Percentiles rank a stretch among this genome's conserved stretches.
Evolutionary conservation across 2,329 filamentous ascomycete species (phyloP).

Genomic region (Arthrobotrys sinensis): DNA sequence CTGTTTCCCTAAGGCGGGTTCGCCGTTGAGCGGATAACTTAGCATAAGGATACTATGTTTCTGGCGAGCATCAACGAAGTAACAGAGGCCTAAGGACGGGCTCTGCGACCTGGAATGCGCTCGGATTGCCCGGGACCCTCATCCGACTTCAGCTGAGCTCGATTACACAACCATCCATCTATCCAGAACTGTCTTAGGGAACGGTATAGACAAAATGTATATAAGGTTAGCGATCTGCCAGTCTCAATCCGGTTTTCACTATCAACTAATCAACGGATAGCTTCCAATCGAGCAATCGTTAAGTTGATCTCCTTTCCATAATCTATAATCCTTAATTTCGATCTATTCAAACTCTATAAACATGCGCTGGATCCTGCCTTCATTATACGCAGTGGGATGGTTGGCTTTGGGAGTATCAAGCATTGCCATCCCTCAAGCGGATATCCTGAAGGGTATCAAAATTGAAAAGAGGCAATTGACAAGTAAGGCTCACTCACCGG

Average conservation of each 20-base stretch:
- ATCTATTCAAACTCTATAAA: background rate
- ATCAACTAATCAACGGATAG: background rate
- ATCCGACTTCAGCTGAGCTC: conserved; percentile 6
- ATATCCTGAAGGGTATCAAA: background rate
- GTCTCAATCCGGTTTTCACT: background rate
- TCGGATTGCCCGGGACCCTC: background rate
- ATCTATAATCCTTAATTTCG: background rate
- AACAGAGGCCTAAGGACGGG: background rate
- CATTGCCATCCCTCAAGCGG: conserved; percentile 8
- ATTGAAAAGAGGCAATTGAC: conserved; percentile 25
- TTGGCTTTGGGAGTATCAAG: conserved; percentile 4
- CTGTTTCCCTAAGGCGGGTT: background rate
- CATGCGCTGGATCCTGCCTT: conserved; percentile 28
- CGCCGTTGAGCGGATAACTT: background rate
- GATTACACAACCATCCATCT: background rate
- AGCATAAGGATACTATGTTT: background rate
- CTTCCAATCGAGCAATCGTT: background rate
- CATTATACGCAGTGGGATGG: conserved; percentile 10
- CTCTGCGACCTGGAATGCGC: background rate
- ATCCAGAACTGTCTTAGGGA: background rate
- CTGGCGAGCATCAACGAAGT: background rate
- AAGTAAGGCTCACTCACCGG: background rate
- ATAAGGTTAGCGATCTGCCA: background rate
- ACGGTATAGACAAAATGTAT: background rate
- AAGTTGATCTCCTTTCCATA: background rate